Percentiles rank a stretch among this genome's conserved stretches.
These are phyloP conservation scores for Adansonia digitata DNA, from an alignment of 345 rosid species.

Conservation along the genomic window DNA sequence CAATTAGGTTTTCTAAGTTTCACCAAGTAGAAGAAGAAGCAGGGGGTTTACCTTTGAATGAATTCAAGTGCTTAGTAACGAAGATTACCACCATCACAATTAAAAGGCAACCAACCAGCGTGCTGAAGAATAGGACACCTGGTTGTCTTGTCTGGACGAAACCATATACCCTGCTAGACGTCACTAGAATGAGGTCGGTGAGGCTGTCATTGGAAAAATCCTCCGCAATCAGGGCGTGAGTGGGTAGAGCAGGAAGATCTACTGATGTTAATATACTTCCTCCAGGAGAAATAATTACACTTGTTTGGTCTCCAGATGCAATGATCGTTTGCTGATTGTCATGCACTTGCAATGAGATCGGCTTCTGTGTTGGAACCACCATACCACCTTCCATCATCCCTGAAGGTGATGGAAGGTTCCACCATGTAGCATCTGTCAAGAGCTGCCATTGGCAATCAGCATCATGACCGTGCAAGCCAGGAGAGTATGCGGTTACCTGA, in stretches of 20 bases:
- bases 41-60: conserved; percentile 74
- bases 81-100: conserved; percentile 93
- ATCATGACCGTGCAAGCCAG: conserved; percentile 76
- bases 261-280: conserved; percentile 70
- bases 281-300: conserved; percentile 77
- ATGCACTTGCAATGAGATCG: conserved; percentile 61
- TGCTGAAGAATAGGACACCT: conserved; percentile 97
- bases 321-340: conserved; percentile 87
- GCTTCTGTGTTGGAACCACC: conserved; percentile 80
- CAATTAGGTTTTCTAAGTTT: not conserved
- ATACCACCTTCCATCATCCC: conserved; percentile 73
- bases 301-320: conserved; percentile 92
- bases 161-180: conserved; percentile 83
- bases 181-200: conserved; percentile 80
- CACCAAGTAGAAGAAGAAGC: conserved; percentile 44
- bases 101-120: conserved; percentile 86
- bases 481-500: conserved; percentile 89
- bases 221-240: conserved; percentile 70
- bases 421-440: conserved; percentile 88
- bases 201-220: conserved; percentile 94
- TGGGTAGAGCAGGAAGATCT: conserved; percentile 82
- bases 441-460: conserved; percentile 78
- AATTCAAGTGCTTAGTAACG: conserved; percentile 80
- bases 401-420: conserved; percentile 86
- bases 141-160: conserved; percentile 97